A percentile compares a stretch with the other conserved stretches of the same genome.
phyloP scores from a whole-genome alignment of 2,329 filamentous ascomycete species.

The Cyclaneusma minus region DNA sequence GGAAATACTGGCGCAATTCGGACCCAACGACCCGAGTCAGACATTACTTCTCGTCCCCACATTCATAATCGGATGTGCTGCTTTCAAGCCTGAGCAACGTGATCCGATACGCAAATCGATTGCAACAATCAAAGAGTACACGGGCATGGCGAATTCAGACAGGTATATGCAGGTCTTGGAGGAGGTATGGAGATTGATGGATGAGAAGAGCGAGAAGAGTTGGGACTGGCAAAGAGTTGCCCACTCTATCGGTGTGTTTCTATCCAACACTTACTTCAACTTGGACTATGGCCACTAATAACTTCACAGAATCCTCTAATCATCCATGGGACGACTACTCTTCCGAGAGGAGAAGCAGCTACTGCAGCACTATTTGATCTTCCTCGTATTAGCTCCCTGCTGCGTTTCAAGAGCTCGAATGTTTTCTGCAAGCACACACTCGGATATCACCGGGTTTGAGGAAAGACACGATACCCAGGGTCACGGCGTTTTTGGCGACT shows the following conservation, averaged over 20 bases:
- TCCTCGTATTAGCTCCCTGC: no score
- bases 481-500: no score
- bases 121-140: conserved; percentile 37
- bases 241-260: conserved; percentile 30
- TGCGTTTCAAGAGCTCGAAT: no score
- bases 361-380: no score
- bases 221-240: conserved; percentile 52
- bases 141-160: conserved; percentile 42
- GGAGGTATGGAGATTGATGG: conserved; percentile 44
- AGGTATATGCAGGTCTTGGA: conserved; percentile 36
- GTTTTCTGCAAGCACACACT: no score
- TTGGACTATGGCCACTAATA: no score
- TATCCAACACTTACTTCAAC: no score
- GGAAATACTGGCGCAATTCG: conserved; percentile 36
- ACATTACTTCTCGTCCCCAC: conserved; percentile 44
- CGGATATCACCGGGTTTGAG: no score
- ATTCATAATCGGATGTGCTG: conserved; percentile 43
- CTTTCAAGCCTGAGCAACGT: conserved; percentile 35
- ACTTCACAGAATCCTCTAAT: no score
- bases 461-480: no score
- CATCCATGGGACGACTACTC: no score
- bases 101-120: conserved; percentile 34
- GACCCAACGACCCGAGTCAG: conserved; percentile 40
- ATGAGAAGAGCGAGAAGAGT: conserved; percentile 35
- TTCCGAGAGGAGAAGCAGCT: no score